Base-by-base conservation (phyloP, 2,329 filamentous ascomycete genomes). In the Alternaria consortialis region DNA sequence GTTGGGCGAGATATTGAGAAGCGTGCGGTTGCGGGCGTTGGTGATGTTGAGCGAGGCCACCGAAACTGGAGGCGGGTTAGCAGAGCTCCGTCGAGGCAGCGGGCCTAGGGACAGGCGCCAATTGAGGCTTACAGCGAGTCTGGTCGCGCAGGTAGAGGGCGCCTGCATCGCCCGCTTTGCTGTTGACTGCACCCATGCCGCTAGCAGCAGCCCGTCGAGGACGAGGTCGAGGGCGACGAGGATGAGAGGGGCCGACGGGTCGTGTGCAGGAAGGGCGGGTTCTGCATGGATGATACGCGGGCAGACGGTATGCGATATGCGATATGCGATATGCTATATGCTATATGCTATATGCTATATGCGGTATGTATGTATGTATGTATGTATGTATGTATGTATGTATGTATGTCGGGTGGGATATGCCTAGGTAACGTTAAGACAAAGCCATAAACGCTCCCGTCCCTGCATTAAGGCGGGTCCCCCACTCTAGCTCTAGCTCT, bases 101-200 rank as follows among this genome's bases (percentile, higher is more conserved):
- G 23, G 43, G 11, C 11, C 7, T 9, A n/a, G 7, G n/a, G 37
- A 39, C 37, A 17, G 39, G 39, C 39, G 17, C 17, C 17, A 6
- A 12, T 40, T 8, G 17, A 23, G 52, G 51, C 90, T 77, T 86
- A 98, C 95, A 88, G 86, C 93, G 89, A 79, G 88, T 92, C 84
- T 97, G 95, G 79, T 99, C 95, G 83, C 91, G 91, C 77, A 98
- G 84, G 79, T 91, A 96, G 78, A 98, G 84, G 73, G 88, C 82
- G 71, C 88, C 86, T 77, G 89, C 91, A 75, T 97, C 94, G 56
- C 70, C 94, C 74, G 90, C 89, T 81, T 89, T 91, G 85, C 94
- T 97, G 80, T 88, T 90, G 81, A 97, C 90, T 84, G 91, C 93
- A 77, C 95, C 95, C 95, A 99, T 99, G 67, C 69, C 36, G 64